Base-by-base conservation (phyloP, 2,329 filamentous ascomycete genomes). In the Coniochaeta pulveracea region DNA sequence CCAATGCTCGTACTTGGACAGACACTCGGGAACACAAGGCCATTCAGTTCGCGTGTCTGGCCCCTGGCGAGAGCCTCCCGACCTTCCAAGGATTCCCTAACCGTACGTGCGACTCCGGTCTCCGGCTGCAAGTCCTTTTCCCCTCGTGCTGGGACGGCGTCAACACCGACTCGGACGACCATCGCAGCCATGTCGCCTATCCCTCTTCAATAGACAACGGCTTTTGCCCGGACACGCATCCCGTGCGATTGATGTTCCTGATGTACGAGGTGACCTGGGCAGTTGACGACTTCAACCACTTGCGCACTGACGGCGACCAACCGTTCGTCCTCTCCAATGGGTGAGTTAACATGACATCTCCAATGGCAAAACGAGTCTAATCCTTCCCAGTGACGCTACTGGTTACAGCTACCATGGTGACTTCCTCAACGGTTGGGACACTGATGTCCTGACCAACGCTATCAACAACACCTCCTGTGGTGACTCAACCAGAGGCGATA, bases 361-460 rank as follows among this genome's bases (percentile, higher is more conserved):
- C 12, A 29, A 34, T 27, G 9, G 26, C 10, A 24, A 18, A 6
- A 32, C 11, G 27, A 3, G 8, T 16, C 31, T 8, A 18, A 17
- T 26, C 22, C 10, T 8, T n/a, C n/a, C n/a, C 14, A 48, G 49
- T 14, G 50, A 52, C 27, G 35, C 32, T 1, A 70, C 65, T 0
- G 69, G 70, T 29, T 70, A 63, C 41, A 65, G 66, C 2, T 65
- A 65, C 44, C 71, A 76, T 46, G 68, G 61, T 27, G 71, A 77
- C 49, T 77, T 76, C 47, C 19, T 68, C 21, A 76, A 73, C 49
- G 73, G 73, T 5, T 76, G 73, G 73, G 60, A 76, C 34, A 48
- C 61, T 0, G 40, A 51, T 3, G 52, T 57, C 7, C 60, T 76
- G 5, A 63, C 72, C 34, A 49, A 51, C 1, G 70, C 67, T 8